These are phyloP conservation scores for Litsea cubeba DNA, from an alignment of 164 flowering plant species.

Conservation along the genomic window DNA sequence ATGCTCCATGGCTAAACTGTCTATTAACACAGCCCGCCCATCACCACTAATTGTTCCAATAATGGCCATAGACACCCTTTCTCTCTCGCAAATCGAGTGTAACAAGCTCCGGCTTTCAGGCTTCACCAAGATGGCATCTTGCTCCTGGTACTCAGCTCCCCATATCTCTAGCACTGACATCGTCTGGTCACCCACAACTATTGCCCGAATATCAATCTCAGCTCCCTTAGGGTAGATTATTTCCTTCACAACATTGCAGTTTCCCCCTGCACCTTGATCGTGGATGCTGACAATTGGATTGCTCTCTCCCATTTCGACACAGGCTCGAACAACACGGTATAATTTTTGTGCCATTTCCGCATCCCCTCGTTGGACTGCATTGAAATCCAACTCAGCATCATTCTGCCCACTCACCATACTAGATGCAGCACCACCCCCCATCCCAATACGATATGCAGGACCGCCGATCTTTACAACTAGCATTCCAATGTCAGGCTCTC, in stretches of 20 bases:
- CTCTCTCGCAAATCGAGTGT: conserved; percentile 74
- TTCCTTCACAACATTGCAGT: conserved; percentile 95
- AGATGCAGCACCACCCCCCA: conserved; percentile 99
- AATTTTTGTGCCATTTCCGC: conserved; percentile 97
- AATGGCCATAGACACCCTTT: conserved; percentile 90
- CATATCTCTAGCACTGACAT: conserved; percentile 96
- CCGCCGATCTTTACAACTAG: conserved; percentile 95
- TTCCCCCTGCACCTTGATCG: conserved; percentile 98
- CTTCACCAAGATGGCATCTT: conserved; percentile 88
- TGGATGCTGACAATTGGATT: conserved; percentile 95
- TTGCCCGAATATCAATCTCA: conserved; percentile 73
- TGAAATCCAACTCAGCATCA: conserved; percentile 92
- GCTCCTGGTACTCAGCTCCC: conserved; percentile 99
- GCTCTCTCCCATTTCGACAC: conserved; percentile 81
- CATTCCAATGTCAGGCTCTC: conserved; percentile 92
- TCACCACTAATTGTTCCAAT: conserved; percentile 81
- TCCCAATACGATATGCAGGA: conserved; percentile 96
- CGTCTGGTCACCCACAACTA: conserved; percentile 89
- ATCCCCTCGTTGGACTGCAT: conserved; percentile 97
- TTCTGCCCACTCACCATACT: conserved; percentile 99
- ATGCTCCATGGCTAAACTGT: conserved; percentile 46
- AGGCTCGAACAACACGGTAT: conserved; percentile 87
- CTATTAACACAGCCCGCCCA: conserved; percentile 68
- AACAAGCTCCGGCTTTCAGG: conserved; percentile 66
- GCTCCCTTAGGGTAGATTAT: conserved; percentile 94